Evolutionary conservation across 441 rosid species (phyloP), one percentile per base, ranked within the genome.

Genomic region (Gossypium gossypioides): DNA sequence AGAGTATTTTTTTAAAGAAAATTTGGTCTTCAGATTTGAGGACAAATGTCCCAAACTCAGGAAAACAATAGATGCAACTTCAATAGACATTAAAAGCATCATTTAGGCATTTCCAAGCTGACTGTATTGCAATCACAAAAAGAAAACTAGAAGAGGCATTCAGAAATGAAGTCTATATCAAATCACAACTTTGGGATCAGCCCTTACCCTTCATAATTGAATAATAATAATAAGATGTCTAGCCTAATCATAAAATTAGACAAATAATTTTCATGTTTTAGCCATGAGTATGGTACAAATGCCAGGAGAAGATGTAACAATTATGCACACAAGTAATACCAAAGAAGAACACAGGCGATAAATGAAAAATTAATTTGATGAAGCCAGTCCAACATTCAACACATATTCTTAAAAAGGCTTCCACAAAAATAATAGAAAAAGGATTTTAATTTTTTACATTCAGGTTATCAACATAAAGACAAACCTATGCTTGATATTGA

Each of bases 401-500:
- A 10, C 21, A 44, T 44, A 65, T n/a, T 44, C 8, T 65, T 21
- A 65, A 65, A 21, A 29, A 21, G 13, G 2, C 34, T 44, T 21
- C 54, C 0, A 7, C 22, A 32, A 21, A 8, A 12, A 32, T 7
- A 61, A 61, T 7, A 16, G 48, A 15, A 32, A 29, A 44, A 13
- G 21, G 32, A 12, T 44, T 44, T 65, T 2, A 44, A 44, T 2
- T n/a, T 34, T 61, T 44, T 48, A 51, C 21, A 37, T 3, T 44
- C 34, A 3, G 52, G 22, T 16, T 50, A 65, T 68, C 44, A 58
- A 68, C 24, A 37, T 16, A 62, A 75, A 19, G 16, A 75, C 79
- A 76, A 82, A 92, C 99, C 99, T 91, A 72, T 95, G 98, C 81
- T 91, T 91, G 77, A 95, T 83, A 76, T 84, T 82, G 62, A 95